Evolutionary conservation across 2,329 filamentous ascomycete species (phyloP).

Genomic region (Cladosporium sp.): DNA sequence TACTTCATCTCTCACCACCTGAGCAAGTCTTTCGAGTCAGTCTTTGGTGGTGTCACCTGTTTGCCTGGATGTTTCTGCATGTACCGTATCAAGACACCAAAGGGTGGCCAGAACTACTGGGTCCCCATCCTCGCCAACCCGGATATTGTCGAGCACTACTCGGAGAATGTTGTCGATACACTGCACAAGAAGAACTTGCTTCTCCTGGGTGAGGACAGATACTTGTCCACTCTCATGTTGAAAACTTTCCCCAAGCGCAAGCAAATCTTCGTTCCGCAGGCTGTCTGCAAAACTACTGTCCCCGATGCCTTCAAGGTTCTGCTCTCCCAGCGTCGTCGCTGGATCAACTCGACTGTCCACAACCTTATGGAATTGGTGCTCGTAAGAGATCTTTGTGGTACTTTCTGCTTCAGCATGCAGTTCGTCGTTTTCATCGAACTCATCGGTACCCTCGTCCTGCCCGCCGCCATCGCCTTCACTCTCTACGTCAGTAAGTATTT

Average conservation of each 20-base stretch:
- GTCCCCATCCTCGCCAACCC: conserved; percentile 97
- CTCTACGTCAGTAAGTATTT: conserved; percentile 79
- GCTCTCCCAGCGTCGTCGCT: conserved; percentile 88
- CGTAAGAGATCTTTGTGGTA: conserved; percentile 92
- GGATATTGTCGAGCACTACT: conserved; percentile 98
- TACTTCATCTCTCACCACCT: conserved; percentile 99
- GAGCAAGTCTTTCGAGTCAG: conserved; percentile 94
- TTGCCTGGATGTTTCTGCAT: conserved; percentile 99
- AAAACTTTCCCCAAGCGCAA: conserved; percentile 98
- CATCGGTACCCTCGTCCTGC: conserved; percentile 87
- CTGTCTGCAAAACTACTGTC: conserved; percentile 97
- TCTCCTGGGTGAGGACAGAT: conserved; percentile 88
- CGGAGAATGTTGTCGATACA: conserved; percentile 97
- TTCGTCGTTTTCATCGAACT: conserved; percentile 96
- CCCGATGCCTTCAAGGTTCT: conserved; percentile 89
- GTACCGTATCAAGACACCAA: conserved; percentile 99
- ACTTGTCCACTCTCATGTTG: conserved; percentile 94
- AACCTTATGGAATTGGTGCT: conserved; percentile 97
- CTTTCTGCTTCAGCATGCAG: conserved; percentile 99
- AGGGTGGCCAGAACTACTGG: conserved; percentile 99
- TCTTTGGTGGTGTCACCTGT: conserved; percentile 98
- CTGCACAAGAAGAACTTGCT: conserved; percentile 96
- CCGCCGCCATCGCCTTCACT: conserved; percentile 94
- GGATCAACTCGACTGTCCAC: conserved; percentile 99
- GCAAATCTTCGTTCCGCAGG: conserved; percentile 96